Base-by-base conservation (phyloP, 768 basidiomycete genomes). In the Serpula lacrymans region DNA sequence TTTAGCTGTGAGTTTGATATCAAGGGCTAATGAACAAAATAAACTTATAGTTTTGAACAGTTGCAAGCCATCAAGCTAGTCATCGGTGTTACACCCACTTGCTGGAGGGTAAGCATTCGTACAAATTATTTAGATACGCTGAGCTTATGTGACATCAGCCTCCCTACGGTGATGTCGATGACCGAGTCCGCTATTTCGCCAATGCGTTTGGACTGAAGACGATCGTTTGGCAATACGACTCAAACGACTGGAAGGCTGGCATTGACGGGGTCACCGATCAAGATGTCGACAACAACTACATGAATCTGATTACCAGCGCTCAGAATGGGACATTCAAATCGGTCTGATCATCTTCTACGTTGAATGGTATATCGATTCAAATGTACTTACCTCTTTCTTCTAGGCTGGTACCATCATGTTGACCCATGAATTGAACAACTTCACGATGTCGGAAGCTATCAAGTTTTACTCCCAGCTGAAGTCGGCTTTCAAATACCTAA, bases 181-280 rank as follows among this genome's bases (percentile, higher is more conserved):
- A 79, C 60, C 80, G 85, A 34, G 79, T 87, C 31, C 74, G 85
- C 28, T 71, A 74, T 29, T 80, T 87, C 43, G 74, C 80, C 6
- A 54, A 74, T 21, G 75, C 68, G 13, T 75, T 88, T 56, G 76
- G 76, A 14, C 60, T 87, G 11, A 72, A 71, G 5, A 82, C 82
- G 2, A 67, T 88, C 50, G 62, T 87, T 37, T 89, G 86, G 85
- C 58, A 67, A 45, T 75, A 69, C 49, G 77, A 81, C 51, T 70
- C 76, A 7, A 58, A 67, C 31, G 84, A 88, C 59, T 86, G 82
- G 83, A 70, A 76, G 54, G 73, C 73, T 24, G 72, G 76, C 5
- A 67, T 68, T n/a, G 70, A 71, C 3, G 57, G 57, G 13, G 55
- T 67, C 25, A 70, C 66, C 9, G 63, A 68, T 3, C 68, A 67